Evolutionary conservation across 177 flowering plant species (phyloP).

Genomic region (Tripterygium wilfordii): DNA sequence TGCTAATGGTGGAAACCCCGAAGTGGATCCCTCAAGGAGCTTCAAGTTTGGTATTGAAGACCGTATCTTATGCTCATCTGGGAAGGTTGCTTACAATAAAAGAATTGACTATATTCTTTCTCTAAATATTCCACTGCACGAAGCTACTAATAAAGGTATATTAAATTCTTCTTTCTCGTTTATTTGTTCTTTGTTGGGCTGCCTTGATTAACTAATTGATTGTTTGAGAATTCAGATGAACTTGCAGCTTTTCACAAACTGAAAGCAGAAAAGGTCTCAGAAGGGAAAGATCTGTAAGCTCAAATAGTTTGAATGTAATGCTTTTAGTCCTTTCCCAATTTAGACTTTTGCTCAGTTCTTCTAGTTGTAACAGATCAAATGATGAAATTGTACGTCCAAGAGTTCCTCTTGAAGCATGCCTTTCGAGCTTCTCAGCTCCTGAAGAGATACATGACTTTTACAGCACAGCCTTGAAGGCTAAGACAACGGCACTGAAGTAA

Average conservation of each 20-base stretch:
- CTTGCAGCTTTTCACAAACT: conserved; percentile 61
- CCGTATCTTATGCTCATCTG: conserved; percentile 74
- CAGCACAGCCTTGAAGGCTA: conserved; percentile 83
- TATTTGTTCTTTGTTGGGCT: conserved; percentile 9
- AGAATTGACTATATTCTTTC: conserved; percentile 86
- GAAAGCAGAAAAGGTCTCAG: conserved; percentile 52
- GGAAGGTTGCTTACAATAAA: conserved; percentile 87
- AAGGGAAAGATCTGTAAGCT: conserved; percentile 83
- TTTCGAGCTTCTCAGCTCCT: conserved; percentile 72
- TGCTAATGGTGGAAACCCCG: conserved; percentile 52
- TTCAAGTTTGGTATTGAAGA: conserved; percentile 98
- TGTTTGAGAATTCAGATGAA: conserved; percentile 57
- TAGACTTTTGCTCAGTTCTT: conserved; percentile 3
- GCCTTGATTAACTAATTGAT: conserved; percentile 7
- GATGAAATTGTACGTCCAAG: conserved; percentile 89
- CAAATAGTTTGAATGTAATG: neutral
- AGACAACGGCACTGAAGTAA: conserved; percentile 89
- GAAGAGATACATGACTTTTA: conserved; percentile 91
- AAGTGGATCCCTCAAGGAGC: conserved; percentile 73
- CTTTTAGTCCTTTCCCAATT: neutral
- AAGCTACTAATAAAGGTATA: conserved; percentile 85
- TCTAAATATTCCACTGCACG: conserved; percentile 77
- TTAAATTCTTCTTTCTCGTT: neutral
- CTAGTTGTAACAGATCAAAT: conserved; percentile 37
- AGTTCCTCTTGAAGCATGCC: conserved; percentile 87